Evolutionary conservation across 1,284 basidiomycete species (phyloP), one percentile per base, ranked within the genome.

Genomic region (Cryptococcus floricola): DNA sequence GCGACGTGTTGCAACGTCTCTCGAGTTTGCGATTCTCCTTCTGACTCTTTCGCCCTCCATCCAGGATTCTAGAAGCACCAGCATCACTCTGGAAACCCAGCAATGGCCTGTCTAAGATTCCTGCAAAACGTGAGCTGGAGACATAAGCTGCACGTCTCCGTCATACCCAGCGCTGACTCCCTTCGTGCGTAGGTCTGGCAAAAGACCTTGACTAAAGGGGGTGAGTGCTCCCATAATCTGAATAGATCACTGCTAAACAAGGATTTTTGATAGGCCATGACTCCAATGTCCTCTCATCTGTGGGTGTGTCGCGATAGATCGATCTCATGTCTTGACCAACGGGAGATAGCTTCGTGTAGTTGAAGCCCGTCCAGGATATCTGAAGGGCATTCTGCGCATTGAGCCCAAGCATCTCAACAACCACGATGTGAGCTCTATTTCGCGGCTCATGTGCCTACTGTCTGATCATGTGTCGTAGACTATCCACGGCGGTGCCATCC

Each of bases 401-500:
- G 71, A 72, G 39, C 57, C 55, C 44, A 61, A 68, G 49, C 74
- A 77, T 63, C 53, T 77, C 44, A 76, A 77, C 63, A 77, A 76
- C 53, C 74, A 76, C 56, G 71, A 74, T 50, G 75, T 72, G 31
- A 25, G 68, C 58, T 9, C 13, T 27, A 9, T 13, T 16, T 16
- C 12, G 41, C 14, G 41, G n/a, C 16, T 19, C n/a, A 25, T 46
- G 18, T 18, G 27, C 19, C 5, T 18, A 13, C 42, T 43, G 23
- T 44, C 2, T 34, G 18, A 28, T 18, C 19, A 34, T 12, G 45
- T 14, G 14, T 16, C 28, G 31, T 39, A 77, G 74, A 77, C 76
- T 4, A 61, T 77, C n/a, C 76, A 77, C 58, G 76, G 76, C 9
- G 76, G 76, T 7, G 74, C 73, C 0, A 61, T 77, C n/a, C 59